Evolutionary conservation across 345 rosid genomes (phyloP).

Genomic region (Sisymbrium altissimum): DNA sequence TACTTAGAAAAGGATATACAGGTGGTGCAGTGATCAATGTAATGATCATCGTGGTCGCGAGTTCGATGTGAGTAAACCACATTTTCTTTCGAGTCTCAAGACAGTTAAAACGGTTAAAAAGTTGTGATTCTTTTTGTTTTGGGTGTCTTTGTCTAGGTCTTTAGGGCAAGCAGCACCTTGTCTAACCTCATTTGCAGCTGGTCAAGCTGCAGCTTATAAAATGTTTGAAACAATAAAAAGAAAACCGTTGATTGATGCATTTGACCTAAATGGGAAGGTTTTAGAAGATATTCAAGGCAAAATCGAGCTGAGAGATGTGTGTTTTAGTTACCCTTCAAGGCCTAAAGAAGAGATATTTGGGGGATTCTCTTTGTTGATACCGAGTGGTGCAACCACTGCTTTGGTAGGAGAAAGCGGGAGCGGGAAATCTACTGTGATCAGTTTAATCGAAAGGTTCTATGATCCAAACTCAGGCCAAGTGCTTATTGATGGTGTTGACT

Average conservation of each 20-base stretch:
- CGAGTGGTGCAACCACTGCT: slow-evolving; percentile 57
- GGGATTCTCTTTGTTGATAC: slow-evolving; percentile 54
- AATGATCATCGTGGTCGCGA: slow-evolving; percentile 57
- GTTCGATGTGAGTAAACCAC: slow-evolving; percentile 57
- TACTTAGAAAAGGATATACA: slow-evolving; percentile 50
- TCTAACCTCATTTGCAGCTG: slow-evolving; percentile 60
- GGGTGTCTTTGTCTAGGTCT: slow-evolving; percentile 44
- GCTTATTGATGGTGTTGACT: slow-evolving; percentile 55
- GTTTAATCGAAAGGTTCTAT: slow-evolving; percentile 67
- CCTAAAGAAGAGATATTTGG: slow-evolving; percentile 53
- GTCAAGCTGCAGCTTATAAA: slow-evolving; percentile 64
- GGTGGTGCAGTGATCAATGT: slow-evolving; percentile 67
- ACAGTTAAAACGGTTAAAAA: slow-evolving; percentile 9
- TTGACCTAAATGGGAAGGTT: slow-evolving; percentile 43
- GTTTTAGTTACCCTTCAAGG: slow-evolving; percentile 67
- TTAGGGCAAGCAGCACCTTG: slow-evolving; percentile 67
- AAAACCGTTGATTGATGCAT: slow-evolving; percentile 60
- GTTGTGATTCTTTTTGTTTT: neutral
- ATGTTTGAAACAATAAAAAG: slow-evolving; percentile 67
- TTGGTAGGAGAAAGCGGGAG: slow-evolving; percentile 83
- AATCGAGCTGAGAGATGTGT: slow-evolving; percentile 52
- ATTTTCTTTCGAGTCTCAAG: slow-evolving; percentile 26
- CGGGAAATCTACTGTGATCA: slow-evolving; percentile 69
- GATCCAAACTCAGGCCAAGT: slow-evolving; percentile 65
- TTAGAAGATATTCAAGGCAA: slow-evolving; percentile 56